Conservation (phyloP, 2,329 filamentous ascomycete species). For the Fusarium buxicola region DNA sequence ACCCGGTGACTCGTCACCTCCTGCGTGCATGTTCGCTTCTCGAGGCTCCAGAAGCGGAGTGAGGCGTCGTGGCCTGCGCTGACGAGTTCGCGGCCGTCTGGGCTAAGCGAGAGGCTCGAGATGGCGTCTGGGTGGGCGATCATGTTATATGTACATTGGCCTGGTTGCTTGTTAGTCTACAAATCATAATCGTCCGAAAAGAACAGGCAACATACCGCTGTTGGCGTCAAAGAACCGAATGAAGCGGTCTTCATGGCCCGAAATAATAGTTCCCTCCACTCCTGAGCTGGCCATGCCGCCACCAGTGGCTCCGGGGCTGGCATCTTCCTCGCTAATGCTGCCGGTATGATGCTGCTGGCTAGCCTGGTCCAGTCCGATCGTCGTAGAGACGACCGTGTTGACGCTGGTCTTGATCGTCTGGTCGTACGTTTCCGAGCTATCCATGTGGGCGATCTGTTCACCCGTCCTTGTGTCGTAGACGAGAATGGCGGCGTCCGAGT, state of each 20-base stretch:
- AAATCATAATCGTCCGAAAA: too few species aligned
- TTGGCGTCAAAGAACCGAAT: conserved; percentile 99
- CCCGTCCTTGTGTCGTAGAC: conserved; percentile 93
- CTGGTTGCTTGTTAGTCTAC: conserved; percentile 59
- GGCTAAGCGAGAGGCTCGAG: conserved; percentile 89
- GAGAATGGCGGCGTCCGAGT: conserved; percentile 88
- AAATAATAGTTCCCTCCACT: conserved; percentile 94
- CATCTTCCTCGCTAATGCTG: conserved; percentile 77
- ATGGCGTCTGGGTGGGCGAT: conserved; percentile 95
- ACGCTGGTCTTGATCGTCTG: conserved; percentile 82
- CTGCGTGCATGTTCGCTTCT: conserved; percentile 94
- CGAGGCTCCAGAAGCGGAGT: conserved; percentile 95
- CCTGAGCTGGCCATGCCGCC: conserved; percentile 78
- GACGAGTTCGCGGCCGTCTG: conserved; percentile 92
- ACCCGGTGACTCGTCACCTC: conserved; percentile 93
- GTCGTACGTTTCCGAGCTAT: conserved; percentile 93
- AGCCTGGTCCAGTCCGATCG: conserved; percentile 79
- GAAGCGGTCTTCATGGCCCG: conserved; percentile 95
- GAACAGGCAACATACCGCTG: conserved; percentile 80
- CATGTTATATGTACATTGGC: conserved; percentile 99
- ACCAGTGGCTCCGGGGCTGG: conserved; percentile 80
- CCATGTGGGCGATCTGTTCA: conserved; percentile 93
- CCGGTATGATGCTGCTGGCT: conserved; percentile 65
- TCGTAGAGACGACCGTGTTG: conserved; percentile 91
- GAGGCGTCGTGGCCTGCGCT: conserved; percentile 96